Percentiles rank a stretch among this genome's conserved stretches.
Conservation (phyloP, 202 grass and related monocot genomes). For the Alloteropsis angusta region DNA sequence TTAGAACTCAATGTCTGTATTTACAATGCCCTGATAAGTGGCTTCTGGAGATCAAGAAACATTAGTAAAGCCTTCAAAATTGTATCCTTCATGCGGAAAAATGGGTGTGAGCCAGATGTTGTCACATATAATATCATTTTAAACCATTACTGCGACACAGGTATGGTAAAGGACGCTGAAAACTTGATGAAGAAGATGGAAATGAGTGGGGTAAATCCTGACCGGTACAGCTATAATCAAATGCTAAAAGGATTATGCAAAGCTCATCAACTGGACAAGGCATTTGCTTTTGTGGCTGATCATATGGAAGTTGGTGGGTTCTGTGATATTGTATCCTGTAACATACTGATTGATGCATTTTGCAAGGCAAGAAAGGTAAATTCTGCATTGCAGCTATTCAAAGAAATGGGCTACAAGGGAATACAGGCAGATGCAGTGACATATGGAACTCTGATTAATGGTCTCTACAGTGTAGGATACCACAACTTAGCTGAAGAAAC, state of each 20-base stretch:
- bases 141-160: conserved; percentile 70
- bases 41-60: conserved; percentile 60
- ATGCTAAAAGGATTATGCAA: conserved; percentile 84
- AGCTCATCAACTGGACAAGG: conserved; percentile 65
- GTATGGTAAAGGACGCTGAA: conserved; percentile 74
- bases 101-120: conserved; percentile 78
- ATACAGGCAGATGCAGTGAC: conserved; percentile 74
- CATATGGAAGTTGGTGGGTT: conserved; percentile 84
- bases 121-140: conserved; percentile 88
- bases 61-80: conserved; percentile 62
- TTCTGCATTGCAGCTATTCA: conserved; percentile 64
- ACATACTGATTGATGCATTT: conserved; percentile 90
- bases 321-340: conserved; percentile 83
- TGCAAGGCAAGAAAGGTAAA: conserved; percentile 65
- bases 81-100: conserved; percentile 71
- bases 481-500: conserved; percentile 59
- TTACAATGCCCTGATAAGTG: conserved; percentile 89
- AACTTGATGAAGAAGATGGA: conserved; percentile 75
- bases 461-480: conserved; percentile 54
- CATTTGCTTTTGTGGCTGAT: conserved; percentile 63
- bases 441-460: conserved; percentile 80
- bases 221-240: conserved; percentile 77
- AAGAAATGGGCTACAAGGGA: conserved; percentile 83
- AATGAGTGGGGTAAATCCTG: conserved; percentile 64
- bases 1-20: conserved; percentile 47